Evolutionary conservation across 2,329 filamentous ascomycete genomes (phyloP).

Genomic region (Penicillium sp.): DNA sequence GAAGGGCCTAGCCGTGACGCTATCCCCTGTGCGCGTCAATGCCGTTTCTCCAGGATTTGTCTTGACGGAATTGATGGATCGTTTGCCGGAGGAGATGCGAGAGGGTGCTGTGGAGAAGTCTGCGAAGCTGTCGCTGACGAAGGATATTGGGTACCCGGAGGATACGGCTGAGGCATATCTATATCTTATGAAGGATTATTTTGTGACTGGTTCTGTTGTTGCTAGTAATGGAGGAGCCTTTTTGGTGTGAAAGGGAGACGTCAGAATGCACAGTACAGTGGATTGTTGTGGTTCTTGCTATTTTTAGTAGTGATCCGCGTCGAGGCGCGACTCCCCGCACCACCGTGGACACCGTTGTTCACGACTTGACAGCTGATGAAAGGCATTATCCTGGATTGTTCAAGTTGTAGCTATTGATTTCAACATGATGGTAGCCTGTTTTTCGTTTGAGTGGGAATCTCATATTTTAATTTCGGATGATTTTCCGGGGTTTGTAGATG

Average conservation of each 20-base stretch:
- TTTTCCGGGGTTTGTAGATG: no score
- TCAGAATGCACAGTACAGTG: neutral
- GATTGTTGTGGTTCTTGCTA: neutral
- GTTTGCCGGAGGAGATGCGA: slow-evolving; percentile 3
- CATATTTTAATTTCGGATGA: no score
- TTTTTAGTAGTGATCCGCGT: neutral
- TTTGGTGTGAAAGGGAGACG: neutral
- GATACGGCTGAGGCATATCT: slow-evolving; percentile 52
- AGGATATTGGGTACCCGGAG: slow-evolving; percentile 36
- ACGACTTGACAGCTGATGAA: no score
- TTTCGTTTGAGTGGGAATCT: no score
- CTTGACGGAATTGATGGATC: slow-evolving; percentile 8
- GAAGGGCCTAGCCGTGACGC: slow-evolving; percentile 12
- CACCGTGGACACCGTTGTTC: no score
- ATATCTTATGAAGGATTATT: slow-evolving; percentile 41
- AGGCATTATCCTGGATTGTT: no score
- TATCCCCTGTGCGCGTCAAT: slow-evolving; percentile 15
- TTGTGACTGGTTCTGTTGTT: slow-evolving; percentile 43
- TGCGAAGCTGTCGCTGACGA: slow-evolving; percentile 1
- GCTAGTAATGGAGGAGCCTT: slow-evolving; percentile 39
- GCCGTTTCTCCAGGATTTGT: slow-evolving; percentile 11
- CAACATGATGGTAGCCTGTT: no score
- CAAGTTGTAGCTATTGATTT: no score
- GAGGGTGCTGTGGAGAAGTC: slow-evolving; percentile 2
- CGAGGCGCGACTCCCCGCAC: neutral